Evolutionary conservation across 2,329 filamentous ascomycete species (phyloP).

Genomic region (Rhinocladiella mackenziei): DNA sequence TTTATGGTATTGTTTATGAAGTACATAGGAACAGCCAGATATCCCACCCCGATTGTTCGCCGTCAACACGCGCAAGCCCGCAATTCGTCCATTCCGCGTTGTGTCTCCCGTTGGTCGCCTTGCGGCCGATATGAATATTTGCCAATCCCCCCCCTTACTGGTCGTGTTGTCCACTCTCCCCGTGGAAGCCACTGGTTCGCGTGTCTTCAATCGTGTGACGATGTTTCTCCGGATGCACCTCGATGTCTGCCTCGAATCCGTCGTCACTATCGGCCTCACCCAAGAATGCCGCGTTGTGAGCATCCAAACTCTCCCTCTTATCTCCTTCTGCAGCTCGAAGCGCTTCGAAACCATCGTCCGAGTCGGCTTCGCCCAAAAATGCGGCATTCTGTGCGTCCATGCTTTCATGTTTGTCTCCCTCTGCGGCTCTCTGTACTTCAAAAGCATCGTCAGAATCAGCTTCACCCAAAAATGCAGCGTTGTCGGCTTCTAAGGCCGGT

Average conservation of each 20-base stretch:
- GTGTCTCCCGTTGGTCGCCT: no score
- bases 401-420: conserved; percentile 6
- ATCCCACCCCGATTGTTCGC: neutral
- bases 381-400: conserved; percentile 10
- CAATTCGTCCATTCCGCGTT: no score
- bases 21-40: conserved; percentile 1
- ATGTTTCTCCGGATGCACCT: conserved; percentile 21
- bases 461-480: conserved; percentile 22
- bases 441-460: conserved; percentile 15
- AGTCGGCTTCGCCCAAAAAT: conserved; percentile 22
- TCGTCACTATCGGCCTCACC: conserved; percentile 26
- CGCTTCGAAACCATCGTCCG: conserved; percentile 22
- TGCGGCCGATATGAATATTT: no score
- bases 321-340: conserved; percentile 17
- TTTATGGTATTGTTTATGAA: neutral
- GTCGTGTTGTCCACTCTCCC: conserved; percentile 18
- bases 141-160: conserved; percentile 5
- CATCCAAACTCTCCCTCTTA: conserved; percentile 13
- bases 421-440: conserved; percentile 4
- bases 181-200: conserved; percentile 21
- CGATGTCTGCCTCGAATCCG: conserved; percentile 24
- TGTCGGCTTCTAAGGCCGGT: conserved; percentile 18
- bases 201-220: conserved; percentile 25
- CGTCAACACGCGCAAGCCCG: no score
- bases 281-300: conserved; percentile 17